These are phyloP conservation scores for Amniculicola lignicola DNA, from an alignment of 495 filamentous ascomycete genomes.

Conservation along the genomic window DNA sequence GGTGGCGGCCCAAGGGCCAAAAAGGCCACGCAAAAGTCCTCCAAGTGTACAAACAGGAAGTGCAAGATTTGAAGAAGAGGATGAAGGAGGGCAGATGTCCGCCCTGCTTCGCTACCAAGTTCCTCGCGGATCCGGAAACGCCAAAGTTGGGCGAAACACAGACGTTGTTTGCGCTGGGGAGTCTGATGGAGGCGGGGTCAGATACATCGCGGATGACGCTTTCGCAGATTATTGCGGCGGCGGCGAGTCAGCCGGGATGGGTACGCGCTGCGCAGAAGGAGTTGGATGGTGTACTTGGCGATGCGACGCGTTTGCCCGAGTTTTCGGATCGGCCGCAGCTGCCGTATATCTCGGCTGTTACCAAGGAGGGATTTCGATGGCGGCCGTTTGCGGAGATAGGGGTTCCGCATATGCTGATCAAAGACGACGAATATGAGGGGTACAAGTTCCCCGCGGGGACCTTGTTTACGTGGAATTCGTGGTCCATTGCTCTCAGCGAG, in stretches of 20 bases:
- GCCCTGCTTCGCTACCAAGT: constrained; percentile 21
- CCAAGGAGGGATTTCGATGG: constrained; percentile 23
- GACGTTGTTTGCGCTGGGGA: constrained; percentile 13
- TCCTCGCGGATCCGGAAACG: constrained; percentile 9
- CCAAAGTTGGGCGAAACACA: constrained; percentile 11
- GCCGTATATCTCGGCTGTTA: constrained; percentile 10
- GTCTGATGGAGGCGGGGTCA: constrained; percentile 21
- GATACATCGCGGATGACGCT: constrained; percentile 21
- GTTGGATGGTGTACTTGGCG: constrained; percentile 10
- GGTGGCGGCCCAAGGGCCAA: constrained; percentile 4
- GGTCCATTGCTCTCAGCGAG: constrained; percentile 14
- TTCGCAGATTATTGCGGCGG: constrained; percentile 14
- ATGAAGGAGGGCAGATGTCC: constrained; percentile 5
- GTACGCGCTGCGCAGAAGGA: constrained; percentile 2
- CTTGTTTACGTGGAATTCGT: constrained; percentile 20
- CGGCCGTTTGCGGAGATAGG: constrained; percentile 22
- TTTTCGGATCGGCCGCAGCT: constrained; percentile 3
- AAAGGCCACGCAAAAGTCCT: not conserved
- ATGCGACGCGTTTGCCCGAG: not conserved
- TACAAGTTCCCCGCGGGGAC: constrained; percentile 11
- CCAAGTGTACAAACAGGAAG: constrained; percentile 6
- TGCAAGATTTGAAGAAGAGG: constrained; percentile 2
- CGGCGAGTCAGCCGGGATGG: constrained; percentile 9
- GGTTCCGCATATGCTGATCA: constrained; percentile 9
- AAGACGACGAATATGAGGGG: constrained; percentile 20